phyloP scores from a whole-genome alignment of 345 rosid genomes.

The Angophora floribunda region DNA sequence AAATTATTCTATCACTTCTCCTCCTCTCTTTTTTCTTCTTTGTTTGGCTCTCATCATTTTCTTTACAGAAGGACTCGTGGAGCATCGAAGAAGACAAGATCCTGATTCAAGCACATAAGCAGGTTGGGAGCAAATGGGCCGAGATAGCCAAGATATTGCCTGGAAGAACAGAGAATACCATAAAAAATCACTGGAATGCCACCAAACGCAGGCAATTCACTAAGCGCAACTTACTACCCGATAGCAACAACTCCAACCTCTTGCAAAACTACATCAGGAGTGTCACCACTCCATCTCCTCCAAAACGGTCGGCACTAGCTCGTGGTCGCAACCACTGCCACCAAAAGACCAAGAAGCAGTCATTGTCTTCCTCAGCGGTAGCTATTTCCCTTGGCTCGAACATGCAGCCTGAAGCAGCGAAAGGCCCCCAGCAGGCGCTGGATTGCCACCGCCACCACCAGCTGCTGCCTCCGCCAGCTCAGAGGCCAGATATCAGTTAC shows the following conservation, averaged over 20 bases:
- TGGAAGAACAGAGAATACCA: neutral
- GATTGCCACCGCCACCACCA: neutral
- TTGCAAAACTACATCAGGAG: neutral
- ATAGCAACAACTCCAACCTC: neutral
- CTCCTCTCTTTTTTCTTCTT: neutral
- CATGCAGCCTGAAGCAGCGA: neutral
- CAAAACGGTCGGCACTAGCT: neutral
- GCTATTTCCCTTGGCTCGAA: neutral
- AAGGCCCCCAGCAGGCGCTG: neutral
- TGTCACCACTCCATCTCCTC: neutral
- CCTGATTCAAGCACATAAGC: neutral
- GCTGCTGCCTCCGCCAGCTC: neutral
- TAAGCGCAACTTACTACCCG: neutral
- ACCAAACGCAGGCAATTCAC: neutral
- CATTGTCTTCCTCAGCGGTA: neutral
- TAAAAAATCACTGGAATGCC: conserved; percentile 1
- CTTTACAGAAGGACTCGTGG: neutral
- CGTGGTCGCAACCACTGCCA: neutral
- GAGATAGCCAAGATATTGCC: neutral
- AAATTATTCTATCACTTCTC: neutral
- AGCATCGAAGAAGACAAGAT: neutral
- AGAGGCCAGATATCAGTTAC: neutral
- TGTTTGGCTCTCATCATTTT: neutral
- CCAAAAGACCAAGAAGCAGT: neutral
- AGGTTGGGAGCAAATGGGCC: conserved; percentile 1